phyloP scores from a whole-genome alignment of 2,329 filamentous ascomycete species.

The Ophiocordyceps australis region DNA sequence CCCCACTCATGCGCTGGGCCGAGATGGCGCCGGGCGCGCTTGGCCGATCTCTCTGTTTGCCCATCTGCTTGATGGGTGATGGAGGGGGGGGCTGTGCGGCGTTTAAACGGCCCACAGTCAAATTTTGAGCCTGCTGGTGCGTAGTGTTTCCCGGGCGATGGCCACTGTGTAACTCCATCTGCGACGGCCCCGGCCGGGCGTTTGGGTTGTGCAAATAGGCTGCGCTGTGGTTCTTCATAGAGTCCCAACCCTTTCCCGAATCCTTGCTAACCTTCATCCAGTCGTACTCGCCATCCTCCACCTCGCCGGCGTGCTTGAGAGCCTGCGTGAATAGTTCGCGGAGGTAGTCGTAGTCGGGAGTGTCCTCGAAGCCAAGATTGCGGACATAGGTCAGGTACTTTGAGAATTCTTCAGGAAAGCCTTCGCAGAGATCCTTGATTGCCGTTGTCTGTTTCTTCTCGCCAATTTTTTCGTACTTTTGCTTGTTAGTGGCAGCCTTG shows the following conservation, averaged over 20 bases:
- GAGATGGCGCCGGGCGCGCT: conserved; percentile 57
- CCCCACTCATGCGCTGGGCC: conserved; percentile 60
- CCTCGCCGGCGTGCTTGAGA: conserved; percentile 81
- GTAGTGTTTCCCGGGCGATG: conserved; percentile 47
- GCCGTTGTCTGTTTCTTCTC: conserved; percentile 98
- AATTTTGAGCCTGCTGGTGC: conserved; percentile 42
- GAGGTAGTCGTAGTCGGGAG: conserved; percentile 94
- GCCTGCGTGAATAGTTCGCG: conserved; percentile 93
- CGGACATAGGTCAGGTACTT: conserved; percentile 96
- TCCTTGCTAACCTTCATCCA: conserved; percentile 94
- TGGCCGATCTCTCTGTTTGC: conserved; percentile 58
- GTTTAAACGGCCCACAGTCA: conserved; percentile 83
- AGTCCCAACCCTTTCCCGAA: conserved; percentile 76
- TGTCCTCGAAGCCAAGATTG: conserved; percentile 96
- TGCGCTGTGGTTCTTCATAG: conserved; percentile 44
- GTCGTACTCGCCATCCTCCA: conserved; percentile 97
- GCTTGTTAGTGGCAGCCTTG: conserved; percentile 66
- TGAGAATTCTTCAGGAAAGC: conserved; percentile 92
- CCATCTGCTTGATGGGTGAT: conserved; percentile 66
- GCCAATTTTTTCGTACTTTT: conserved; percentile 99
- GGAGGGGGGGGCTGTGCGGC: conserved; percentile 79
- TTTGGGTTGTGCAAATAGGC: conserved; percentile 57
- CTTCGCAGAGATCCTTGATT: conserved; percentile 93
- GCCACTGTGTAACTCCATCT: conserved; percentile 66
- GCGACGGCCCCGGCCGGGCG: conserved; percentile 60